Evolutionary conservation across 2,329 filamentous ascomycete species (phyloP).

Genomic region (Colletotrichum salicis): DNA sequence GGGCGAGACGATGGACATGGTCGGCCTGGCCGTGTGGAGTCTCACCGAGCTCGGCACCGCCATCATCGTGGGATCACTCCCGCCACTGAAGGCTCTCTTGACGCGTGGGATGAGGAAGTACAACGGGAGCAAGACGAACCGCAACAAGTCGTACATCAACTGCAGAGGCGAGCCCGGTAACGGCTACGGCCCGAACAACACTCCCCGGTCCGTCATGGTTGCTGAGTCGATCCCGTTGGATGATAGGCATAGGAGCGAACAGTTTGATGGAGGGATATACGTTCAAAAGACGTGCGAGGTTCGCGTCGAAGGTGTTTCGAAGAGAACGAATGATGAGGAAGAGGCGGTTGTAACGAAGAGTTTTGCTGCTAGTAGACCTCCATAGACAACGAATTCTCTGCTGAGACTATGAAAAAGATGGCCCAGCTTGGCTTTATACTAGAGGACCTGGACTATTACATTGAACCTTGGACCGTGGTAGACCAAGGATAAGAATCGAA

Average conservation of each 20-base stretch:
- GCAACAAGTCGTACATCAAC: not conserved
- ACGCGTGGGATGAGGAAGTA: slow-evolving; percentile 30
- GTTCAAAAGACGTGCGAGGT: slow-evolving; percentile 34
- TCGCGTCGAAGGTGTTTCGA: slow-evolving; percentile 5
- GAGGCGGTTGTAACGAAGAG: slow-evolving; percentile 10
- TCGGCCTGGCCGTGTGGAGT: slow-evolving; percentile 35
- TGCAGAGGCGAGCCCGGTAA: not conserved
- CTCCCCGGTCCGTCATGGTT: slow-evolving; percentile 21
- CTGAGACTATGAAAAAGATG: too few species aligned
- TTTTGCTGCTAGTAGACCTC: not conserved
- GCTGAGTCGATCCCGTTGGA: slow-evolving; percentile 36
- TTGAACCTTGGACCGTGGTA: too few species aligned
- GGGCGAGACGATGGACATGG: slow-evolving; percentile 34
- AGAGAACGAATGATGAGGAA: not conserved
- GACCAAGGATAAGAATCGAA: too few species aligned
- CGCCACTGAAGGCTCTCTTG: slow-evolving; percentile 37
- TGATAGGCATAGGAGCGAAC: slow-evolving; percentile 32
- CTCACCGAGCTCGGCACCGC: slow-evolving; percentile 24
- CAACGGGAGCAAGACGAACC: slow-evolving; percentile 13
- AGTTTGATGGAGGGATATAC: slow-evolving; percentile 35
- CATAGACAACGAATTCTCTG: not conserved
- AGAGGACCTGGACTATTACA: too few species aligned
- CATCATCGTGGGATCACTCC: slow-evolving; percentile 39
- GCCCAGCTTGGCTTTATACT: too few species aligned
- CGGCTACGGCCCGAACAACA: not conserved